Conservation (phyloP, 2,329 filamentous ascomycete species). For the Aspergillus pseudoviridinutans region DNA sequence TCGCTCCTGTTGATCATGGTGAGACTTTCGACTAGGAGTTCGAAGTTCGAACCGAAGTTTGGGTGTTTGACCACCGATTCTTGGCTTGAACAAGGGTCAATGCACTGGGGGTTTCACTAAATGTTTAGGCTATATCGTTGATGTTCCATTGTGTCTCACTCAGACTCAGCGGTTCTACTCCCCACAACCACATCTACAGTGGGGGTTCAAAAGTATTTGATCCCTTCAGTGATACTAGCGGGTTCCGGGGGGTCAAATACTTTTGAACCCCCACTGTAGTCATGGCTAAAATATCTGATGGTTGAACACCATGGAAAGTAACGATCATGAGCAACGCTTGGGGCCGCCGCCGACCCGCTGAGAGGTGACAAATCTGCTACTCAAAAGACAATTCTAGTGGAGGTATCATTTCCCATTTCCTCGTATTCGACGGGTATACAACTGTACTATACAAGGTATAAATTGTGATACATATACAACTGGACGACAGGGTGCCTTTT, state of each 20-base stretch:
- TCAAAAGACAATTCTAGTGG: background rate
- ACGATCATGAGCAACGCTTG: background rate
- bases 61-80: background rate
- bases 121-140: background rate
- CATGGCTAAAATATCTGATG: background rate
- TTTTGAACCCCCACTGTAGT: too few relatives aligned
- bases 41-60: background rate
- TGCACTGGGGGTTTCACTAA: background rate
- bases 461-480: background rate
- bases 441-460: background rate
- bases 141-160: background rate
- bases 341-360: background rate
- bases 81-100: background rate
- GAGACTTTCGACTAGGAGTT: background rate
- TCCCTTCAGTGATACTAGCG: too few relatives aligned
- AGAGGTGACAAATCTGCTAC: background rate
- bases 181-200: background rate
- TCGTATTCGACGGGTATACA: background rate
- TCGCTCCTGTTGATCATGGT: background rate
- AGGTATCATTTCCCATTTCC: background rate
- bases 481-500: background rate
- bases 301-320: background rate
- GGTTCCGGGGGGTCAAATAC: too few relatives aligned
- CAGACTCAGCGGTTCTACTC: background rate
- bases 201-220: too few relatives aligned